These are phyloP conservation scores for Wickerhamiella azyma DNA, from an alignment of 805 yeast species.

Conservation along the genomic window DNA sequence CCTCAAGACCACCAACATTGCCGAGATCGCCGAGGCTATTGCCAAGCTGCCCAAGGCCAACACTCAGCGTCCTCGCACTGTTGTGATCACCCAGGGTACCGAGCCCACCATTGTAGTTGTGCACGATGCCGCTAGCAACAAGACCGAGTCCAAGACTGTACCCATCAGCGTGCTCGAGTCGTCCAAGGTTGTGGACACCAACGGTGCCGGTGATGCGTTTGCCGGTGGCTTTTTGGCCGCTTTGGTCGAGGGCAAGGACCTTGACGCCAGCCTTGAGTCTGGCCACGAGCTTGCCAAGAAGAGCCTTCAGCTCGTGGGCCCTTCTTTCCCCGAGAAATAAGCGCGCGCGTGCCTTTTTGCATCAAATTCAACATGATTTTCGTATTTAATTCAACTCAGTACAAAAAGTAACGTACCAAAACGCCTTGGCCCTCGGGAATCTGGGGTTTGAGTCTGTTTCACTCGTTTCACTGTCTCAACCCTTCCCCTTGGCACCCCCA, in stretches of 20 bases:
- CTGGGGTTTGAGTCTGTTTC: no score
- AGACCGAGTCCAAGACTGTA: slow-evolving; percentile 30
- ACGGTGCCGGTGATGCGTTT: slow-evolving; percentile 98
- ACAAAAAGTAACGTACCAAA: no score
- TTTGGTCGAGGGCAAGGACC: slow-evolving; percentile 54
- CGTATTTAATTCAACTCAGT: no score
- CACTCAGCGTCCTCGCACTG: slow-evolving; percentile 59
- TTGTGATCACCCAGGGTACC: slow-evolving; percentile 88
- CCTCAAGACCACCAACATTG: slow-evolving; percentile 45
- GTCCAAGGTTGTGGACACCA: slow-evolving; percentile 70
- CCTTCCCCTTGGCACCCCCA: no score
- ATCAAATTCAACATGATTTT: background rate
- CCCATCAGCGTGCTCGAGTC: slow-evolving; percentile 61
- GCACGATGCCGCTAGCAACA: slow-evolving; percentile 29
- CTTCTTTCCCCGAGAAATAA: slow-evolving; percentile 54
- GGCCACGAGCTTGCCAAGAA: slow-evolving; percentile 87
- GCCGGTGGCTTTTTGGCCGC: slow-evolving; percentile 94
- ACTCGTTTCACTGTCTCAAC: no score
- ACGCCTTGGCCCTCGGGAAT: no score
- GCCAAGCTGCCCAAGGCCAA: slow-evolving; percentile 69
- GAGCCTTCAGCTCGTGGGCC: slow-evolving; percentile 88
- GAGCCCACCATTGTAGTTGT: slow-evolving; percentile 76
- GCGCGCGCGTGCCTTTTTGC: background rate
- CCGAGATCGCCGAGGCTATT: slow-evolving; percentile 66
- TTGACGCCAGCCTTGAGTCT: slow-evolving; percentile 44